Conservation (phyloP, 345 rosid genomes). For the Barbarea vulgaris region DNA sequence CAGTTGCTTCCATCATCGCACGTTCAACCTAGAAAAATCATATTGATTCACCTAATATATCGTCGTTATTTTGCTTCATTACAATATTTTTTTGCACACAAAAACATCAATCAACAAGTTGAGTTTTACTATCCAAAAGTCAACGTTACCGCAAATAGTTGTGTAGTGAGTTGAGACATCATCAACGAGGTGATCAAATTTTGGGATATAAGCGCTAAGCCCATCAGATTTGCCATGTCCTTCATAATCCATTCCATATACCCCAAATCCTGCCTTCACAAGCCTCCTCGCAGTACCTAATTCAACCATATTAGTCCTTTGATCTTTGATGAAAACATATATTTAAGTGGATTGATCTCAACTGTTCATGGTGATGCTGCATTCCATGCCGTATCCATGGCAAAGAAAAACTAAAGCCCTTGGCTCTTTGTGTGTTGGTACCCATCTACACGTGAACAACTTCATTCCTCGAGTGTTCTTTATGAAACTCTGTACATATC, state of each 20-base stretch:
- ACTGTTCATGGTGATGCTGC: conserved; percentile 92
- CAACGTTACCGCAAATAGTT: conserved; percentile 53
- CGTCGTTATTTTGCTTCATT: not conserved
- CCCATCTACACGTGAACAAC: conserved; percentile 83
- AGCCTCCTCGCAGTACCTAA: conserved; percentile 73
- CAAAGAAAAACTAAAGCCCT: conserved; percentile 75
- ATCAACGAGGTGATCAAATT: conserved; percentile 58
- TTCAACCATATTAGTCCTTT: conserved; percentile 4
- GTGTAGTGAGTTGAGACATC: conserved; percentile 62
- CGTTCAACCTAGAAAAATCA: not conserved
- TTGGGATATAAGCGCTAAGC: conserved; percentile 47
- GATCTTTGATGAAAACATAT: not conserved
- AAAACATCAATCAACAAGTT: not conserved
- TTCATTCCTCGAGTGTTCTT: conserved; percentile 61
- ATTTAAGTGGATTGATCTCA: conserved; percentile 17
- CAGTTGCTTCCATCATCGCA: conserved; percentile 5
- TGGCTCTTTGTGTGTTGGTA: conserved; percentile 57
- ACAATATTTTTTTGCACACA: not conserved
- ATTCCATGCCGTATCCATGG: conserved; percentile 95
- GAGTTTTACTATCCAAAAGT: conserved; percentile 9
- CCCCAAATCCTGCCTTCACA: conserved; percentile 66
- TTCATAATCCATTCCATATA: conserved; percentile 84
- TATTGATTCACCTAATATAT: not conserved
- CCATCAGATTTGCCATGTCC: conserved; percentile 93
- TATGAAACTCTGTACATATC: conserved; percentile 51